Base-by-base conservation (phyloP, 148 eudicot genomes). In the Amaranthus cruentus region DNA sequence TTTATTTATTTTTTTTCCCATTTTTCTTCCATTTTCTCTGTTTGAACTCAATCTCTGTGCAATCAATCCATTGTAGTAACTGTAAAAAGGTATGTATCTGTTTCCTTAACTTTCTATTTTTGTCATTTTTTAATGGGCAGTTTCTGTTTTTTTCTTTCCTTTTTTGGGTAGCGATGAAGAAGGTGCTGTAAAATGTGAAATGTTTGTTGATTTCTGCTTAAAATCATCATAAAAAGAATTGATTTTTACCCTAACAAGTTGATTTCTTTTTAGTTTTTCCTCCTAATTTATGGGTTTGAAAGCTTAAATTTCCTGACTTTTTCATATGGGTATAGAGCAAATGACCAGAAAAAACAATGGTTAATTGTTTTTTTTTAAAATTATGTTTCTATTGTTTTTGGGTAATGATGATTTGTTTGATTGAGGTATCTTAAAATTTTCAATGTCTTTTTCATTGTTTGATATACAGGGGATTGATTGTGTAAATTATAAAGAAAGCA, bases 391-490 rank as follows among this genome's bases (percentile, higher is more conserved):
- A 4, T 49, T 52, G 75, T 64, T 64, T 50, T 55, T 44, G 69
- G 71, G 43, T 7, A 2, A 60, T 72, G 72, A 65, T 71, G 72
- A 28, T 28, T 28, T 43, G 57, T 70, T 75, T 79, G 81, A 79
- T 68, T 64, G 53, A 56, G 74, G 65, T 66, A 69, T 64, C 47
- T 55, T 48, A 51, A 52, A 28, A 28, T 28, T 53, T 70, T 66
- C 18, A 74, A 50, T 70, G 75, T 70, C 75, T 8, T 60, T 80
- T 72, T 76, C 65, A 59, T 53, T 75, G 14, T 46, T 71, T 47
- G 77, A 67, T 15, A 46, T 38, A 61, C 76, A 80, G 83, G 76
- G 55, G 58, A 51, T 76, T 80, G 70, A 72, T 67, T 55, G 60
- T 66, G 58, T 47, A 52, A 75, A 63, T 75, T 75, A 49, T 9